Evolutionary conservation across 345 rosid species (phyloP).

Genomic region (Eucalyptus viminalis): DNA sequence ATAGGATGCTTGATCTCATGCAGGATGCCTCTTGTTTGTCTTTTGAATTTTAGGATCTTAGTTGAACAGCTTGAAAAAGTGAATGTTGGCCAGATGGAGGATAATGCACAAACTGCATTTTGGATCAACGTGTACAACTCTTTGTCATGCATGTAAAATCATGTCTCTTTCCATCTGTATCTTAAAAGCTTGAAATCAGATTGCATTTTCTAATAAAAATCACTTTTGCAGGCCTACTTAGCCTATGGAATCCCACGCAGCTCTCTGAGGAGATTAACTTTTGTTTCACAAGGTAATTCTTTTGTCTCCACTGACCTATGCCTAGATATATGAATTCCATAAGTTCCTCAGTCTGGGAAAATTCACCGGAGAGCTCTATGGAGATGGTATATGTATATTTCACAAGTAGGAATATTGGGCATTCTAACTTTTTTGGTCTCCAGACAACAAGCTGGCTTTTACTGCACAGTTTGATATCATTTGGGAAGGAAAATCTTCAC

Average conservation of each 20-base stretch:
- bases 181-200: background rate
- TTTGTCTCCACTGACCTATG: constrained; percentile 1
- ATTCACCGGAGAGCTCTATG: background rate
- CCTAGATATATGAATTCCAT: background rate
- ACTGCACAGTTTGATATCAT: background rate
- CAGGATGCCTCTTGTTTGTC: background rate
- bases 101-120: constrained; percentile 50
- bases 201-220: background rate
- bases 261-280: constrained; percentile 64
- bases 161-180: background rate
- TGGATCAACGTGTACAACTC: constrained; percentile 92
- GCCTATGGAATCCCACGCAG: constrained; percentile 72
- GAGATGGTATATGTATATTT: background rate
- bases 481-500: background rate
- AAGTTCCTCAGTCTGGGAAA: background rate
- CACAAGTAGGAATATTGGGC: background rate
- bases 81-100: constrained; percentile 45
- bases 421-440: background rate
- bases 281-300: constrained; percentile 85
- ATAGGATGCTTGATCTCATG: background rate
- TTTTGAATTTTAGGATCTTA: constrained; percentile 41
- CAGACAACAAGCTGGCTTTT: background rate
- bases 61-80: constrained; percentile 86
- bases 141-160: constrained; percentile 76
- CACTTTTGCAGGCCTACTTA: constrained; percentile 53